Evolutionary conservation across 2,329 filamentous ascomycete genomes (phyloP), one percentile per base, ranked within the genome.

Genomic region (Neonectria ditissima): DNA sequence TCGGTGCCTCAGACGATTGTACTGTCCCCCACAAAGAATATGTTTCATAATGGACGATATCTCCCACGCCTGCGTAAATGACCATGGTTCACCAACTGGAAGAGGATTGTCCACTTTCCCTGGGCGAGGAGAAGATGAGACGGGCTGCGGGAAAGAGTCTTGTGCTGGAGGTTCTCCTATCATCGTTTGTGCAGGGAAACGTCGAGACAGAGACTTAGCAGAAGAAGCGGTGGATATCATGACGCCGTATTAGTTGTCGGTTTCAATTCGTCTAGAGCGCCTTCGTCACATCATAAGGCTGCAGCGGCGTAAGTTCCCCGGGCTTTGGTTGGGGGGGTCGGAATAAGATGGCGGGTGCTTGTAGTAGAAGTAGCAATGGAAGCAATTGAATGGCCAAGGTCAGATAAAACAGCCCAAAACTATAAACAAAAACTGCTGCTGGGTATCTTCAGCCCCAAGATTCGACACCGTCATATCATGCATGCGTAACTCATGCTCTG

Each of bases 391-490:
- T 37, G 20, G n/a, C 16, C 14, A 22, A 48, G 20, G 32, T 22
- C 43, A 41, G 57, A 34, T 44, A 41, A 22, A 50, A 58, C 48
- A 39, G 41, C 32, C 32, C 28, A 43, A 32, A 63, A 22, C 24
- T 32, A 22, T 26, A 59, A 37, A 52, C 9, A 59, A 37, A 59
- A 30, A 34, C 20, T 66, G 37, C 47, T 44, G 51, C 52, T 57
- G 69, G 69, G 64, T 72, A 72, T 72, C 58, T 66, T 62, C 62
- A 57, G 59, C 69, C 53, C 63, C 59, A 53, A 55, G 58, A 62
- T 59, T 34, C 48, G 30, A 50, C 56, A 70, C 34, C 41, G 37
- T 50, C 62, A 37, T 65, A 51, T 22, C 52, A 32, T 34, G 32
- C 32, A 14, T 37, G 44, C 16, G n/a, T n/a, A n/a, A n/a, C 59